These are phyloP conservation scores for Vigna mungo DNA, from an alignment of 306 rosid genomes.

Conservation along the genomic window DNA sequence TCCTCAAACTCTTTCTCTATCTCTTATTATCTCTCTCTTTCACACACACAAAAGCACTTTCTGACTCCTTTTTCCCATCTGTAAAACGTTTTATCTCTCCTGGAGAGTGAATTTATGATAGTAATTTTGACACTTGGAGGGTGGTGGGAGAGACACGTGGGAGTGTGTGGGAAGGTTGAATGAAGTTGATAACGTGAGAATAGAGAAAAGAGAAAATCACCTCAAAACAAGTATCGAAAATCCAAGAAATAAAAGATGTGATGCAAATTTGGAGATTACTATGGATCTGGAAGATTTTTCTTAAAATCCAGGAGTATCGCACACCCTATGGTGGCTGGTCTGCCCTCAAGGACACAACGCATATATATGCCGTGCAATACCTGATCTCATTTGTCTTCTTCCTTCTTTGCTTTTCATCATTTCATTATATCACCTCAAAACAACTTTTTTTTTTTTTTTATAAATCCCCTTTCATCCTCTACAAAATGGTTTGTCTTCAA, in stretches of 20 bases:
- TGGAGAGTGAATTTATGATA: too few relatives aligned
- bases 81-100: too few relatives aligned
- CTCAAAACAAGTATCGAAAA: conserved; percentile 44
- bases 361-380: conserved; percentile 28
- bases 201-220: background rate
- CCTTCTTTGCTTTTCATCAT: background rate
- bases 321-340: conserved; percentile 34
- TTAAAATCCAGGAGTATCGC: conserved; percentile 62
- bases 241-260: conserved; percentile 40
- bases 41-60: too few relatives aligned
- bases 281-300: conserved; percentile 56
- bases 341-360: conserved; percentile 56
- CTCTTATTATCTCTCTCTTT: too few relatives aligned
- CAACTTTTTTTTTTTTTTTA: background rate
- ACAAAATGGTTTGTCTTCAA: too few relatives aligned
- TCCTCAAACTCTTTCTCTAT: too few relatives aligned
- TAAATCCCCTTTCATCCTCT: too few relatives aligned
- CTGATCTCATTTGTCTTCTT: conserved; percentile 49
- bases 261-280: conserved; percentile 48
- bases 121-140: too few relatives aligned
- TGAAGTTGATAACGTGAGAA: background rate
- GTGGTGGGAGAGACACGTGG: conserved; percentile 36
- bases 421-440: conserved; percentile 29
- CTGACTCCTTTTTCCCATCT: too few relatives aligned
- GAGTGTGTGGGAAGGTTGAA: conserved; percentile 20